These are phyloP conservation scores for Coprinopsis strossmayeri DNA, from an alignment of 768 basidiomycete species.

Conservation along the genomic window DNA sequence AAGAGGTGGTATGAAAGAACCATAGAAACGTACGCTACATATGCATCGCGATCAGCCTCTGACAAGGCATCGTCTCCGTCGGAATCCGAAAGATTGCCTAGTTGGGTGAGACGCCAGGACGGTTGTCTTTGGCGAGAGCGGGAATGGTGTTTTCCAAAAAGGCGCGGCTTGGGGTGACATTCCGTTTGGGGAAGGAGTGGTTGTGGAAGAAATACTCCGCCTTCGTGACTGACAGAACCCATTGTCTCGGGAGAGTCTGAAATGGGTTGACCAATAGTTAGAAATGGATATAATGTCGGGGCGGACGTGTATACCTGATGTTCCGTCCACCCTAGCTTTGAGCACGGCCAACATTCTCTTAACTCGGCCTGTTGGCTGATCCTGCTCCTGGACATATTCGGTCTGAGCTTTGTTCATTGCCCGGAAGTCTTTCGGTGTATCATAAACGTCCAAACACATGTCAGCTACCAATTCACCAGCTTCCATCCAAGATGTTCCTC, in stretches of 20 bases:
- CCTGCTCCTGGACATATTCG: slow-evolving; percentile 66
- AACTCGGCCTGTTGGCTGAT: slow-evolving; percentile 59
- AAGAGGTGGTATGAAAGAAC: neutral
- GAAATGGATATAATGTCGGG: no score
- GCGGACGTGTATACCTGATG: no score
- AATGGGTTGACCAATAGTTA: neutral
- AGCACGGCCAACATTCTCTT: slow-evolving; percentile 40
- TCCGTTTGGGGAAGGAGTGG: neutral
- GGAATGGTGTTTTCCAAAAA: neutral
- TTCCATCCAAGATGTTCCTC: slow-evolving; percentile 58
- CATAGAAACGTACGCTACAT: slow-evolving; percentile 49
- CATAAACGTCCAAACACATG: slow-evolving; percentile 62
- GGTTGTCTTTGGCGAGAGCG: neutral
- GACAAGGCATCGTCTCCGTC: slow-evolving; percentile 58
- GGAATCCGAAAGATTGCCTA: slow-evolving; percentile 48
- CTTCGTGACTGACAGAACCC: neutral
- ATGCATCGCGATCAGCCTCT: slow-evolving; percentile 65
- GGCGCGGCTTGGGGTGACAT: slow-evolving; percentile 19
- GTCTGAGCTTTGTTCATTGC: slow-evolving; percentile 46
- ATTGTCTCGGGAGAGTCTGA: neutral
- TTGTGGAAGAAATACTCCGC: neutral
- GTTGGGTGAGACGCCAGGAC: slow-evolving; percentile 18
- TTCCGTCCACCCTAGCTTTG: no score
- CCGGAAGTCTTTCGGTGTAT: slow-evolving; percentile 51
- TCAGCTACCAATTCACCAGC: slow-evolving; percentile 50